Conservation (phyloP, 805 yeast species). For the Kurtzmaniella cleridarum region DNA sequence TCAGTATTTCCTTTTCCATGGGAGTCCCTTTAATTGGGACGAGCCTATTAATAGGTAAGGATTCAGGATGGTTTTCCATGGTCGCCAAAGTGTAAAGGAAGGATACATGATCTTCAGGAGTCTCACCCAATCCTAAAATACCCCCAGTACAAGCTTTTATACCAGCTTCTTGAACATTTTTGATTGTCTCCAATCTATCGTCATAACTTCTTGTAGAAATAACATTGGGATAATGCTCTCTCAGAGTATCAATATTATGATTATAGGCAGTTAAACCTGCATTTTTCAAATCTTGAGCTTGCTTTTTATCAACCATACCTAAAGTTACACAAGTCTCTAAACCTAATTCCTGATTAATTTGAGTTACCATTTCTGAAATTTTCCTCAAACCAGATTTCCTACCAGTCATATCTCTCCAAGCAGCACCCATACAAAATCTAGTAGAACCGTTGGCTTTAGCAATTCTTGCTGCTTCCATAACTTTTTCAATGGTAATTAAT, state of each 20-base stretch:
- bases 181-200: conserved; percentile 63
- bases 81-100: conserved; percentile 63
- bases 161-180: conserved; percentile 58
- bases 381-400: conserved; percentile 60
- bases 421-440: conserved; percentile 81
- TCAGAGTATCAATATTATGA: conserved; percentile 75
- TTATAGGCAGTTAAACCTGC: conserved; percentile 79
- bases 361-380: conserved; percentile 60
- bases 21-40: conserved; percentile 82
- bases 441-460: conserved; percentile 72
- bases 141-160: conserved; percentile 76
- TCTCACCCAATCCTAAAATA: conserved; percentile 73
- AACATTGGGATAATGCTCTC: conserved; percentile 70
- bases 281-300: conserved; percentile 52
- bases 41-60: conserved; percentile 72
- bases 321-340: conserved; percentile 78
- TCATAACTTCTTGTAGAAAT: conserved; percentile 67
- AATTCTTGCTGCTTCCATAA: conserved; percentile 53
- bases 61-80: conserved; percentile 71
- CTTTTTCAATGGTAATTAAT: conserved; percentile 56
- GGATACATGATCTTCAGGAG: conserved; percentile 63
- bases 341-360: conserved; percentile 53
- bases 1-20: conserved; percentile 49
- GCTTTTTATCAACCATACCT: conserved; percentile 70
- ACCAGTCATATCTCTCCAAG: conserved; percentile 84